A percentile compares a stretch with the other conserved stretches of the same genome.
phyloP scores from a whole-genome alignment of 2,329 filamentous ascomycete species.

The Neoascochyta sp. region DNA sequence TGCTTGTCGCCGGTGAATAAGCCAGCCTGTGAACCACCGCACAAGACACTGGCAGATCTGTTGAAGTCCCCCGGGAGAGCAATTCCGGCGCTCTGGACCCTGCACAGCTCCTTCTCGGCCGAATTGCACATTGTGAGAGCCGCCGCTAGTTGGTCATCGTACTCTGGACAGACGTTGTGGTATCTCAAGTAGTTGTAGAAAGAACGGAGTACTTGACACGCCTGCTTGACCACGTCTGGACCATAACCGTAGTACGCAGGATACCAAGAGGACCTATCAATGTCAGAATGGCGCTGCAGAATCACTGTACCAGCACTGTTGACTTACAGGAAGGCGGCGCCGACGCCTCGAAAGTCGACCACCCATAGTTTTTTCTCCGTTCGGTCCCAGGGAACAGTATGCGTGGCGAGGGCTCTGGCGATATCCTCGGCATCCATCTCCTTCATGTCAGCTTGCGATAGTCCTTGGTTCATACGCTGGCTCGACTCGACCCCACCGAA shows the following conservation, averaged over 20 bases:
- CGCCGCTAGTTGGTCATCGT: slow-evolving; percentile 60
- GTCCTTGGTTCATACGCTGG: slow-evolving; percentile 60
- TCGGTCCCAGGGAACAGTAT: slow-evolving; percentile 53
- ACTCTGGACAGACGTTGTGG: slow-evolving; percentile 84
- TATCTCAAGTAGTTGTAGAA: slow-evolving; percentile 85
- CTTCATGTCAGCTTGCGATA: slow-evolving; percentile 59
- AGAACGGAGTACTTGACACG: slow-evolving; percentile 69
- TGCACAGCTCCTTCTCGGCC: slow-evolving; percentile 64
- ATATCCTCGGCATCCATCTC: slow-evolving; percentile 62
- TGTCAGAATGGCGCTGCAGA: slow-evolving; percentile 15
- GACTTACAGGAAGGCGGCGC: slow-evolving; percentile 71
- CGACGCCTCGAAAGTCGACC: slow-evolving; percentile 77
- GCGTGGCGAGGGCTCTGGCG: slow-evolving; percentile 60
- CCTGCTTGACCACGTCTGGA: slow-evolving; percentile 52
- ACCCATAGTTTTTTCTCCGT: slow-evolving; percentile 58
- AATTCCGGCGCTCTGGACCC: slow-evolving; percentile 50
- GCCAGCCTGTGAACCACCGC: slow-evolving; percentile 53
- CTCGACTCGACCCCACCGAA: slow-evolving; percentile 74
- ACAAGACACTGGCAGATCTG: slow-evolving; percentile 66
- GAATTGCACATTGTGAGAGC: slow-evolving; percentile 65
- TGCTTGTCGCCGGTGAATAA: slow-evolving; percentile 40
- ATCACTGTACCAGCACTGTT: too few species aligned
- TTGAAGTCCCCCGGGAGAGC: slow-evolving; percentile 77
- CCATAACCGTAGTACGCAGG: slow-evolving; percentile 55
- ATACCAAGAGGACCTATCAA: slow-evolving; percentile 51